Base-by-base conservation (phyloP, 129 eudicot species). In the Solidago caesia region DNA sequence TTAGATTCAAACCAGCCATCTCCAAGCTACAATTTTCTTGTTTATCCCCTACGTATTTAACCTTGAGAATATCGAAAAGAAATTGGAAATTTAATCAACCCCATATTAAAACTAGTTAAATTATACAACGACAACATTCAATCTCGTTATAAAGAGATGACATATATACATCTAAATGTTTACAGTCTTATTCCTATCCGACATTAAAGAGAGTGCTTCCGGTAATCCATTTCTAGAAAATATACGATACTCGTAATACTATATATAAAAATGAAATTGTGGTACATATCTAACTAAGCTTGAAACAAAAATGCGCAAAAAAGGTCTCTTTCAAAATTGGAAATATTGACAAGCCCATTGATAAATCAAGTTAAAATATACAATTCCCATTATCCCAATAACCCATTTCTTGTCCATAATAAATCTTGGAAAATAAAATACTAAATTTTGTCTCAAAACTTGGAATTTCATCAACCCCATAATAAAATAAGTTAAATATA, bases 41-140 rank as follows among this genome's bases (percentile, higher is more conserved):
- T 52, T 85, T 97, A 80, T 90, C 96, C 42, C 97, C 98, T 12
- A 89, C 88, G 68, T 94, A 90, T 76, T 94, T 94, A 16, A 82
- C 72, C 98, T 93, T 65, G 53, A 74, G 67, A 71, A 57, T 62
- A 81, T 71, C 56, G 71, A 83, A 25, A 78, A 47, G 27, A 15
- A 59, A 4, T 15, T 9, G 68, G 46, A 58, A 11, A 6, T 16
- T 45, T 57, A 61, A 46, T 68, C 53, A 68, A 77, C n/a, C 25
- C 16, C 70, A 59, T 58, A 26, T 9, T 67, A 75, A 66, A 75
- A 53, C 26, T 42, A 42, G 45, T 65, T 21, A 59, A 75, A 65
- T 21, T 52, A 39, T 14, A 27, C 39, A 29, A 29, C 2, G 2
- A 29, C 39, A 29, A 29, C 2, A 29, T 29, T 29, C 39, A 29